These are phyloP conservation scores for Wallacemonas rigidus DNA, from an alignment of 208 protist species.

Conservation along the genomic window DNA sequence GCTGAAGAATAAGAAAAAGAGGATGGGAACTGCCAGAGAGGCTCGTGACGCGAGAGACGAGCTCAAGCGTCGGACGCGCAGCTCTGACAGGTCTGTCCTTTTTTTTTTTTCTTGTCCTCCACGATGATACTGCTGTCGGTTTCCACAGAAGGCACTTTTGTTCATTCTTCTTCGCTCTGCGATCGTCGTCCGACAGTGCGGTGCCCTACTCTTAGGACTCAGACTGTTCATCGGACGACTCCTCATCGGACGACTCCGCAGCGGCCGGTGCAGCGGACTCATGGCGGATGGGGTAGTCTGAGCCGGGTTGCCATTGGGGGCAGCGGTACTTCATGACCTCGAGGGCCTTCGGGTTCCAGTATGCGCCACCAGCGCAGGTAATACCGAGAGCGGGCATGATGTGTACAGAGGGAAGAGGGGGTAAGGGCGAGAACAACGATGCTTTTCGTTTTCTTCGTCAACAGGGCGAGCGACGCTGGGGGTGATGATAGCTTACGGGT, in stretches of 20 bases:
- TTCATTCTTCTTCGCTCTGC: too few relatives aligned
- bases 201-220: conserved; percentile 1
- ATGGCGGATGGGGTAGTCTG: conserved; percentile 35
- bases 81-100: conserved; percentile 9
- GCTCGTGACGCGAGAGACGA: not conserved
- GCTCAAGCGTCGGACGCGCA: too few relatives aligned
- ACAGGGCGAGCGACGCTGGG: not conserved
- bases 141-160: too few relatives aligned
- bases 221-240: conserved; percentile 17
- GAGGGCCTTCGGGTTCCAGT: conserved; percentile 54
- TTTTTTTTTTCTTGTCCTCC: conserved; percentile 8
- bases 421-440: not conserved
- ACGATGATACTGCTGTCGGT: too few relatives aligned
- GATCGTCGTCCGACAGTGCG: not conserved
- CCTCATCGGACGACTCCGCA: conserved; percentile 18
- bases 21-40: conserved; percentile 9
- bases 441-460: conserved; percentile 7
- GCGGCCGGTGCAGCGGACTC: not conserved
- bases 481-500: too few relatives aligned
- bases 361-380: conserved; percentile 67
- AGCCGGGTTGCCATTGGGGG: conserved; percentile 70
- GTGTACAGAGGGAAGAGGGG: not conserved
- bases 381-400: conserved; percentile 77
- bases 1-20: conserved; percentile 9
- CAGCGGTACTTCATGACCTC: conserved; percentile 76